These are phyloP conservation scores for Coleophoma eucalyptorum DNA, from an alignment of 2,329 filamentous ascomycete species.

Conservation along the genomic window DNA sequence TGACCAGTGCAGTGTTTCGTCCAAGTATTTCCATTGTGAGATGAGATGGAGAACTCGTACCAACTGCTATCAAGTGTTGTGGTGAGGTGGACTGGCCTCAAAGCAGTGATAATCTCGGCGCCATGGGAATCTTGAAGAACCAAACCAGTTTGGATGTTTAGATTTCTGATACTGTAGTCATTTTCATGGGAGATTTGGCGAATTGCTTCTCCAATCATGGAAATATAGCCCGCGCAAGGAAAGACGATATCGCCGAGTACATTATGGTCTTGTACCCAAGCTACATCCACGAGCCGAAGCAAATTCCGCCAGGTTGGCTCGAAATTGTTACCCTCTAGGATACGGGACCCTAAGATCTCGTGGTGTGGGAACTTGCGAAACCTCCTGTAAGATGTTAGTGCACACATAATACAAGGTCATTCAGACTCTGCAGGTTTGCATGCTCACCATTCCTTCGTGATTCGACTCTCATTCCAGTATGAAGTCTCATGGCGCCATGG, in stretches of 20 bases:
- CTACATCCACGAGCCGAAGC: slow-evolving; percentile 13
- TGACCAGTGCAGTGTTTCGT: slow-evolving; percentile 1
- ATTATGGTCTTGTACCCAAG: slow-evolving; percentile 26
- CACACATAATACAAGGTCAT: too few relatives aligned
- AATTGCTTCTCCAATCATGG: slow-evolving; percentile 25
- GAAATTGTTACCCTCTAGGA: slow-evolving; percentile 12
- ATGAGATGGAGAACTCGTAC: background rate
- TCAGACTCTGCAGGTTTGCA: too few relatives aligned
- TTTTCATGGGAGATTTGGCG: slow-evolving; percentile 2
- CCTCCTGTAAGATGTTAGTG: slow-evolving; percentile 17
- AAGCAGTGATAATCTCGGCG: background rate
- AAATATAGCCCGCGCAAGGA: slow-evolving; percentile 23
- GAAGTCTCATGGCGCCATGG: slow-evolving; percentile 47
- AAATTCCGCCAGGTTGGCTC: slow-evolving; percentile 26
- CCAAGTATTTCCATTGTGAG: background rate
- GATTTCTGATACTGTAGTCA: slow-evolving; percentile 22
- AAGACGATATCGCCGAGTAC: slow-evolving; percentile 18
- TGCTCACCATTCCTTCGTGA: slow-evolving; percentile 34
- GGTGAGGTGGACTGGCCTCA: background rate
- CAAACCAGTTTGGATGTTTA: slow-evolving; percentile 40
- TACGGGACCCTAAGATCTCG: slow-evolving; percentile 21
- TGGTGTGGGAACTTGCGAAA: slow-evolving; percentile 39
- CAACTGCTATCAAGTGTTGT: background rate
- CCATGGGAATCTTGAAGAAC: slow-evolving; percentile 1
- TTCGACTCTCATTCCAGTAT: slow-evolving; percentile 48